Evolutionary conservation across 1,284 basidiomycete genomes (phyloP), one percentile per base, ranked within the genome.

Genomic region (Kalmanozyma brasiliensis): DNA sequence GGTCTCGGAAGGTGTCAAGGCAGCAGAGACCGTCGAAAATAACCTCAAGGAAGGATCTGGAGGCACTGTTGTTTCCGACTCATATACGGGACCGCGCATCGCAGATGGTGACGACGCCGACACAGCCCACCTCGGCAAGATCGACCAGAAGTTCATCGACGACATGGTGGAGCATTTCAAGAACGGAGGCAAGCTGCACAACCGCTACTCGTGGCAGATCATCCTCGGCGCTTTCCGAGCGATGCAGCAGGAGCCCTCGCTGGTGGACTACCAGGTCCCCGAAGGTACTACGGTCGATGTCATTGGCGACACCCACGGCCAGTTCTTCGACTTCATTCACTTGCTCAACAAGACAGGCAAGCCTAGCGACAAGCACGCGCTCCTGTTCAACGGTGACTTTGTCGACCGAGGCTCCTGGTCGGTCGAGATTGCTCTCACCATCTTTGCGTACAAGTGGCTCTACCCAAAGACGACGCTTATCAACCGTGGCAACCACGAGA

Each of bases 371-470:
- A 67, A 38, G 11, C 79, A 82, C 45, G 78, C 77, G 6, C 48
- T 81, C 22, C 72, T 81, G 22, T 81, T 80, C 74, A 81, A 81
- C 55, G 80, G 80, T 45, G 68, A 73, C 62, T 73, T 74, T 68
- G 96, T 98, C 36, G 96, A 99, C 83, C 89, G 96, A 62, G 96
- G 95, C 14, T 94, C 91, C 30, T 97, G 94, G 94, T 93, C 92
- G 10, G 91, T 97, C 59, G 96, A 99, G 84, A 94, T 98, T 56
- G 94, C 94, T 52, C 84, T 98, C 62, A 91, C 91, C 9, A 89
- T 94, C 2, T 92, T 98, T 79, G 93, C 94, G 6, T 97, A 91
- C 85, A 98, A 98, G 86, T 98, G 94, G 75, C 71, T 80, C 44
- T 79, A 77, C 62, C 79, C 80, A 30, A 58, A 72, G 41, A 77